Conservation (phyloP, 495 filamentous ascomycete genomes). For the Xylaria intraflava region DNA sequence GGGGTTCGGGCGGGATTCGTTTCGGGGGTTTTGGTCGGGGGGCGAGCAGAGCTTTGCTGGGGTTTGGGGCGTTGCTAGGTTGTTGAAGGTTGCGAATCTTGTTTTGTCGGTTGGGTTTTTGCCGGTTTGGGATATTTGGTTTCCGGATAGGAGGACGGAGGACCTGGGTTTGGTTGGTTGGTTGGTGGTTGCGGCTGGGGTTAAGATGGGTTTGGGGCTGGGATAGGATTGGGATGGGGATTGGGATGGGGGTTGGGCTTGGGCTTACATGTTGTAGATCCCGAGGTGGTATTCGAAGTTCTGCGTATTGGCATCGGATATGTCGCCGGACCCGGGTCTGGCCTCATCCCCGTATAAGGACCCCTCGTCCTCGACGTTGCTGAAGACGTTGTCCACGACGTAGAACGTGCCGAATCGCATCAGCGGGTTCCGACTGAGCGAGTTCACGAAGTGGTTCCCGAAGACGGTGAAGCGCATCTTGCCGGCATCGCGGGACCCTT, state of each 20-base stretch:
- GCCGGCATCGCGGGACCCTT: conserved; percentile 13
- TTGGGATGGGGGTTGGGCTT: neutral
- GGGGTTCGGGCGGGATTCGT: neutral
- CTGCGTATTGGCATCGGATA: neutral
- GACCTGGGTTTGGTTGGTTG: neutral
- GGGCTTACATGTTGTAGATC: conserved; percentile 12
- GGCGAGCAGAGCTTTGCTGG: conserved; percentile 7
- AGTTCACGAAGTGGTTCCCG: conserved; percentile 16
- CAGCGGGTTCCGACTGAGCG: conserved; percentile 15
- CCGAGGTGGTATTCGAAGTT: conserved; percentile 16
- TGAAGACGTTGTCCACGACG: conserved; percentile 7
- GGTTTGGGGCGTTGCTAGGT: neutral
- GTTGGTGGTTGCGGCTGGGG: too few species aligned
- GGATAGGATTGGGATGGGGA: too few species aligned
- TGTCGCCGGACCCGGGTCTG: too few species aligned
- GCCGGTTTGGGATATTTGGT: conserved; percentile 11
- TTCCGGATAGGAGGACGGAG: conserved; percentile 15
- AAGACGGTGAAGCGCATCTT: conserved; percentile 22
- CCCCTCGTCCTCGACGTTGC: neutral
- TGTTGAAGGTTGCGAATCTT: conserved; percentile 10
- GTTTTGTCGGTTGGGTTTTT: conserved; percentile 5
- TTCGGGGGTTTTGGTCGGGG: neutral
- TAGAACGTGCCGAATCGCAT: conserved; percentile 21
- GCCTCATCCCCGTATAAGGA: neutral
- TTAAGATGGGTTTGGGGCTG: neutral